A percentile compares a stretch with the other conserved stretches of the same genome.
phyloP scores from a whole-genome alignment of 805 yeast species.

The Pichia deserticola region DNA sequence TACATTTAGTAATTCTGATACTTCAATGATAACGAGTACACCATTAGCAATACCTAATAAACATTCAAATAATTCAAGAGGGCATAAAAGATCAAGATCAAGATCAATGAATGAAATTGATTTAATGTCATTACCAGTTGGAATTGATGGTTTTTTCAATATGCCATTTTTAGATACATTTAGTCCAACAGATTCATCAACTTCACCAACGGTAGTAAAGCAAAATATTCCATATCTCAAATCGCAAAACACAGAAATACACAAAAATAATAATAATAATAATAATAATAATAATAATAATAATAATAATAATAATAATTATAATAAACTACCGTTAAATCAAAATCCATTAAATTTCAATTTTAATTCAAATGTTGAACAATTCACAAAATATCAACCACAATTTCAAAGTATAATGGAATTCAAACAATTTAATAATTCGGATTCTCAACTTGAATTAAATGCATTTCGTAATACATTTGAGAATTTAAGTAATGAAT shows the following conservation, averaged over 20 bases:
- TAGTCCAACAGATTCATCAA: background rate
- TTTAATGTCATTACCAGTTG: slow-evolving; percentile 4
- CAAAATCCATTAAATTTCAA: too few relatives aligned
- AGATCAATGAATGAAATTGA: slow-evolving; percentile 28
- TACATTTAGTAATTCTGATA: background rate
- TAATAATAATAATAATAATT: background rate
- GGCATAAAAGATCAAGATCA: slow-evolving; percentile 31
- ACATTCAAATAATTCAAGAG: slow-evolving; percentile 9
- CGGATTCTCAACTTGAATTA: slow-evolving; percentile 2
- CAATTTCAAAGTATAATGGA: background rate
- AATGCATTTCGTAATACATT: background rate
- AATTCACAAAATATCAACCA: too few relatives aligned
- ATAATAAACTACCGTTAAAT: too few relatives aligned
- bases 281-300: background rate
- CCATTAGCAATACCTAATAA: background rate
- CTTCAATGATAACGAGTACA: background rate
- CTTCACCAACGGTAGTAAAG: background rate
- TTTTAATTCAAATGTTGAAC: too few relatives aligned
- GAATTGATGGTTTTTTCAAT: background rate
- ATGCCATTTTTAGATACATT: slow-evolving; percentile 4
- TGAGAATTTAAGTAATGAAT: background rate
- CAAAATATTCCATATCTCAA: background rate
- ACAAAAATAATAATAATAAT: background rate
- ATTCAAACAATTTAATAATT: background rate
- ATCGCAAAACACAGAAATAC: background rate